phyloP scores from a whole-genome alignment of 2,329 filamentous ascomycete genomes.

The Hypomyces perniciosus region DNA sequence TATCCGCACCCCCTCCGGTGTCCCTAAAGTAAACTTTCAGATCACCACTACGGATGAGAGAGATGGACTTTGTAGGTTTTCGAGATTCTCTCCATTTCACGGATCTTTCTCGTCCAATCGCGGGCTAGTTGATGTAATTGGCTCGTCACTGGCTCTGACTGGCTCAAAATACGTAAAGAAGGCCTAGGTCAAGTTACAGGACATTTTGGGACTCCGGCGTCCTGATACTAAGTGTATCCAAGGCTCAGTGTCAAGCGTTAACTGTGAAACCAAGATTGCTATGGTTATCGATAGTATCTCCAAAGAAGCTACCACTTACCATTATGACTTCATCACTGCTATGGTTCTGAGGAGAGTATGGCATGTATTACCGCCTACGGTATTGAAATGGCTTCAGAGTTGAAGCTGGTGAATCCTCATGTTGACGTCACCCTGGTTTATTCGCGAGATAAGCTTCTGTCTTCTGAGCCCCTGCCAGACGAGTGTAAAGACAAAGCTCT shows the following conservation, averaged over 20 bases:
- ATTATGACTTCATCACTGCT: conserved; percentile 69
- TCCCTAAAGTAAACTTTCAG: conserved; percentile 51
- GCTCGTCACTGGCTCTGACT: conserved; percentile 65
- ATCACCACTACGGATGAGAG: conserved; percentile 72
- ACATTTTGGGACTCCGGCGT: conserved; percentile 58
- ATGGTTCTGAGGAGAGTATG: conserved; percentile 64
- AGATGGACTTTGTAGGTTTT: conserved; percentile 70
- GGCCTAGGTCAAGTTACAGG: conserved; percentile 63
- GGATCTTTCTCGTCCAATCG: too few species aligned
- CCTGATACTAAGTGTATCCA: conserved; percentile 59
- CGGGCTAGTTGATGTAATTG: conserved; percentile 63
- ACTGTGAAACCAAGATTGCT: conserved; percentile 54
- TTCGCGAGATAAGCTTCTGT: conserved; percentile 63
- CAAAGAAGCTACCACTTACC: conserved; percentile 35
- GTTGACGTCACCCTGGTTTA: conserved; percentile 68
- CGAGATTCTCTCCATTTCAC: background rate
- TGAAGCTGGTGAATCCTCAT: conserved; percentile 61
- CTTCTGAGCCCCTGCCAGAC: conserved; percentile 64
- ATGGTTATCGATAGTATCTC: conserved; percentile 46
- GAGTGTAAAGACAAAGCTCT: conserved; percentile 60
- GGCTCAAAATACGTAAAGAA: conserved; percentile 57
- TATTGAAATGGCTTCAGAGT: conserved; percentile 74
- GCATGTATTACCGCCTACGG: conserved; percentile 77
- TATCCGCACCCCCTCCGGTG: conserved; percentile 35
- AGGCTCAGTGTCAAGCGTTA: conserved; percentile 56